Evolutionary conservation across 768 basidiomycete species (phyloP), one percentile per base, ranked within the genome.

Genomic region (Amanita subjunquillea): DNA sequence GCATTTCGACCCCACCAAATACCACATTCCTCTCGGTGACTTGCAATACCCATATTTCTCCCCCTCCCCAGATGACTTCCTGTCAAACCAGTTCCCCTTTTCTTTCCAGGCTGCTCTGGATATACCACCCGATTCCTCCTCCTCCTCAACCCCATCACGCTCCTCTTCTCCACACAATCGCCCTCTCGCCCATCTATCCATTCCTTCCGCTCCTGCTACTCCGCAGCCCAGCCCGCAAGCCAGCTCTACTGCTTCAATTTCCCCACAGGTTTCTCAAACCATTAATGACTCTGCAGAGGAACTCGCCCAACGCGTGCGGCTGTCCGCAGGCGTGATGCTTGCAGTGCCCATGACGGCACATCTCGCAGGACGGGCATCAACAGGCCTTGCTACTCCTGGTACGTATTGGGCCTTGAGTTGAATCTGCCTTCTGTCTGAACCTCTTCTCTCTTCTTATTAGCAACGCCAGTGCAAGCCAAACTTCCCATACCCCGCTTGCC

Each of bases 281-380:
- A 53, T 52, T 51, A 38, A 50, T 20, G 66, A 71, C 38, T 65
- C 68, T 1, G 68, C 69, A 1, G 67, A 69, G 6, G 74, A 76
- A 53, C 62, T 79, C 2, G 78, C 77, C 4, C 71, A 73, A 23
- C 64, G 72, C 0, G 78, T 78, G 13, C 71, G 76, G 22, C 67
- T 83, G 64, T 67, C 73, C 61, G 68, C 83, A 0, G 83, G 82
- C 13, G 73, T 86, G 6, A 71, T 77, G 71, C 65, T 77, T 39
- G 76, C 73, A 3, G 74, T 73, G 23, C 76, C 71, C 29, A 71
- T 72, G 65, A 61, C 59, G 54, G 60, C 69, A 34, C 69, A 70
- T 22, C 56, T 69, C 1, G 64, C 70, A 39, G 62, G 61, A 7
- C 63, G 61, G 17, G 60, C 53, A 10, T 15, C 43, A 32, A 41